These are phyloP conservation scores for Fusarium transvaalense DNA, from an alignment of 2,329 filamentous ascomycete genomes.

Conservation along the genomic window DNA sequence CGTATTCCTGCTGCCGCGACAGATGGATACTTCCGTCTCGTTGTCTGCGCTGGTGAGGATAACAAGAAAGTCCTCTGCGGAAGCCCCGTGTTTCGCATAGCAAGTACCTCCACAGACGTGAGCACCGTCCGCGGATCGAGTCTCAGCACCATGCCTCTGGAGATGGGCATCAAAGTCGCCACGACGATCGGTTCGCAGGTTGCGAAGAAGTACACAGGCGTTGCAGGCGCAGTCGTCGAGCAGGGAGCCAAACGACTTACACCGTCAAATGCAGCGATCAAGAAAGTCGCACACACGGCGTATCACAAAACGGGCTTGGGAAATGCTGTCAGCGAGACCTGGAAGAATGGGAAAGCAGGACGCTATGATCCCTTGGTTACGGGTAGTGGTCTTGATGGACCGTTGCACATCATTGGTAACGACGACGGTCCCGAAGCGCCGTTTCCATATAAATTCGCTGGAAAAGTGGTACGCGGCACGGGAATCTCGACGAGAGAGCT, in stretches of 20 bases:
- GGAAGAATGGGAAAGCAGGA: slow-evolving; percentile 55
- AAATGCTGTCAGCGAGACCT: slow-evolving; percentile 50
- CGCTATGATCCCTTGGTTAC: slow-evolving; percentile 54
- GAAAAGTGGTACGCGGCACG: slow-evolving; percentile 61
- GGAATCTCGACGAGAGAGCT: slow-evolving; percentile 56
- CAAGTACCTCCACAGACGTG: slow-evolving; percentile 72
- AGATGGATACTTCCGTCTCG: slow-evolving; percentile 77
- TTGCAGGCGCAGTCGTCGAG: slow-evolving; percentile 57
- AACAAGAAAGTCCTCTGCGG: slow-evolving; percentile 70
- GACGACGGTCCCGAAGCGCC: slow-evolving; percentile 65
- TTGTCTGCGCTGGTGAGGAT: slow-evolving; percentile 65
- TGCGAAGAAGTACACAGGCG: slow-evolving; percentile 58
- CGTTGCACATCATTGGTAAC: slow-evolving; percentile 58
- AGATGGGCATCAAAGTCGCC: slow-evolving; percentile 71
- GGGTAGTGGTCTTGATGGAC: slow-evolving; percentile 50
- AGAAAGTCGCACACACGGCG: slow-evolving; percentile 57
- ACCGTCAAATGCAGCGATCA: slow-evolving; percentile 47
- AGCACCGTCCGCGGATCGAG: slow-evolving; percentile 75
- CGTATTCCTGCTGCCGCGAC: slow-evolving; percentile 72
- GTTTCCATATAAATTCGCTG: slow-evolving; percentile 66
- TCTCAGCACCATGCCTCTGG: slow-evolving; percentile 72
- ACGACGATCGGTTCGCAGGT: slow-evolving; percentile 62
- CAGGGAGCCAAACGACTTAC: slow-evolving; percentile 55
- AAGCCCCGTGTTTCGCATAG: slow-evolving; percentile 76
- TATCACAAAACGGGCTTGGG: slow-evolving; percentile 51